Evolutionary conservation across 768 basidiomycete species (phyloP), one percentile per base, ranked within the genome.

Genomic region (Russula sp.): DNA sequence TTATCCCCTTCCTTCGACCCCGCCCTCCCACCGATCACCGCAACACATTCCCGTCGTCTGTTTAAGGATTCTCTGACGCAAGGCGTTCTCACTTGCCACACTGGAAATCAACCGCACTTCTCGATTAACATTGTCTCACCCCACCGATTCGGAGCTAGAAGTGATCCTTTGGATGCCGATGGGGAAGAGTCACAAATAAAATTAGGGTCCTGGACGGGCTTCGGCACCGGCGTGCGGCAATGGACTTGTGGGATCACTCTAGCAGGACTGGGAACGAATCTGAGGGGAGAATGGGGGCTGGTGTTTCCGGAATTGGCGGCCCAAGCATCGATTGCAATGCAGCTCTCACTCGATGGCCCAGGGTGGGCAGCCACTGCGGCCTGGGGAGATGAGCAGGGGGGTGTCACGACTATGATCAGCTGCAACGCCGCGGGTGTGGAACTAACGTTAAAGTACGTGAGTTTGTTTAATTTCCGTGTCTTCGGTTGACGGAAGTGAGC

Each of bases 381-480:
- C 46, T 88, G 86, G 85, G 73, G 72, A 22, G 76, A 76, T 54
- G 74, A 78, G 38, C 73, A 70, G 36, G 74, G 70, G 50, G 74
- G 78, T 64, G 71, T 84, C 61, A 74, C 76, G 58, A 77, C 79
- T 3, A 72, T 70, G 32, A 74, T 83, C 42, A 75, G 76, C 46
- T 69, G 82, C 48, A 77, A 75, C 60, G 67, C 75, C 42, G 66
- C 73, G 39, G 84, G 81, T 10, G 78, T 87, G 52, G 71, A 79
- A 35, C 70, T 86, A 61, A 77, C 74, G 69, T 65, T 88, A 56
- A 81, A 83, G 87, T 87, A 67, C 70, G 81, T 79, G 39, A 58
- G 58, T 58, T 60, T 47, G 63, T 61, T 64, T 54, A 58, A 29
- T 59, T 47, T 64, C 60, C 60, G 55, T 35, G 22, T 55, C 56